These are phyloP conservation scores for Sordariomycetes sp. DNA, from an alignment of 2,329 filamentous ascomycete genomes.

Conservation along the genomic window DNA sequence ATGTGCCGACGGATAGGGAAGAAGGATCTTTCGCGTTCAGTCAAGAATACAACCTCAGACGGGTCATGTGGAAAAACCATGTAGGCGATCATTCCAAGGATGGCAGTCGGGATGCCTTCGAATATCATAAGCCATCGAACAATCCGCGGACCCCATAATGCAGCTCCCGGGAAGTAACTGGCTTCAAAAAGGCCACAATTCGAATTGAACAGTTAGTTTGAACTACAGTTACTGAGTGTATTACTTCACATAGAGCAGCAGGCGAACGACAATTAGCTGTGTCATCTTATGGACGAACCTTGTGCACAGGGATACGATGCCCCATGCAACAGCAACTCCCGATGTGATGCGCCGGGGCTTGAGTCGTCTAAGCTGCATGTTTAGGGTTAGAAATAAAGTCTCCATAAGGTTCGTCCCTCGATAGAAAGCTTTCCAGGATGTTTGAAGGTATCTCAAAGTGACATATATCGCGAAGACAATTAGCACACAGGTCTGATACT, in stretches of 20 bases:
- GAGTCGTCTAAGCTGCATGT: background rate
- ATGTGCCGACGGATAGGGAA: slow-evolving; percentile 55
- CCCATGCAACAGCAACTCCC: slow-evolving; percentile 27
- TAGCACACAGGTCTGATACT: slow-evolving; percentile 34
- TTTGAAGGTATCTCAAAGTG: slow-evolving; percentile 27
- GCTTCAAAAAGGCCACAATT: slow-evolving; percentile 25
- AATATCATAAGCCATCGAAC: slow-evolving; percentile 53
- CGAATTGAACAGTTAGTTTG: background rate
- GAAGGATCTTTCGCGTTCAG: slow-evolving; percentile 49
- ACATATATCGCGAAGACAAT: slow-evolving; percentile 22
- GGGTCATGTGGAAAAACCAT: slow-evolving; percentile 72
- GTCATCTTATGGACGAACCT: slow-evolving; percentile 26
- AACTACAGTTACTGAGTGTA: no score
- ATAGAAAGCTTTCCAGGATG: slow-evolving; percentile 11
- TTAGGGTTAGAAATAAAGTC: background rate
- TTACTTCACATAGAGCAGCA: slow-evolving; percentile 17
- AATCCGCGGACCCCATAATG: no score
- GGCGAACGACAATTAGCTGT: slow-evolving; percentile 25
- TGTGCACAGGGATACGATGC: slow-evolving; percentile 30
- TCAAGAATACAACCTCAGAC: slow-evolving; percentile 57
- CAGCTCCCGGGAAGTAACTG: slow-evolving; percentile 26
- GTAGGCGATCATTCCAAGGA: slow-evolving; percentile 52
- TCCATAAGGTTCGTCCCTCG: background rate
- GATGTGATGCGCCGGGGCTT: slow-evolving; percentile 11
- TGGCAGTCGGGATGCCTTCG: slow-evolving; percentile 53